Conservation (phyloP, 345 rosid genomes). For the Reutealis trisperma region DNA sequence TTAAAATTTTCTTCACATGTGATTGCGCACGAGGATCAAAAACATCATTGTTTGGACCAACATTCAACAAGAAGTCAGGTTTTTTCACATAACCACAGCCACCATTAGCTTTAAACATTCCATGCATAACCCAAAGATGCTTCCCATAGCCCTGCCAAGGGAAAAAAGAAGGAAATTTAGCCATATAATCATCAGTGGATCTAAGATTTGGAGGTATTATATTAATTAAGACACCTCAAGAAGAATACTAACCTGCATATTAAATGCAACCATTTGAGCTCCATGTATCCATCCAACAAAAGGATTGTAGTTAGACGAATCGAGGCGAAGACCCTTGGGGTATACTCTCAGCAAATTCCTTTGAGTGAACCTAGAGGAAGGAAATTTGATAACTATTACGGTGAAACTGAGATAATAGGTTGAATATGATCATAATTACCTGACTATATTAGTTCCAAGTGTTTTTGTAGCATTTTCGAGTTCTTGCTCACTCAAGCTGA, state of each 20-base stretch:
- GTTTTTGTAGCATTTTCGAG: conserved; percentile 24
- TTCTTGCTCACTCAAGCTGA: conserved; percentile 31
- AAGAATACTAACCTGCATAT: conserved; percentile 32
- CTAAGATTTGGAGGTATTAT: background rate
- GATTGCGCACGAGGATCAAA: conserved; percentile 5
- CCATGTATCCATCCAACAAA: conserved; percentile 32
- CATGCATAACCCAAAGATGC: conserved; percentile 33
- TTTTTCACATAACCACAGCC: conserved; percentile 36
- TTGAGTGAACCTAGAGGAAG: conserved; percentile 24
- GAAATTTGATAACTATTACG: background rate
- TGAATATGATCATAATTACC: conserved; percentile 1
- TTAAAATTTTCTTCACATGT: conserved; percentile 15
- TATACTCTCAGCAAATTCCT: conserved; percentile 27
- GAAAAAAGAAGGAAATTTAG: background rate
- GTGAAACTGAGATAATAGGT: background rate
- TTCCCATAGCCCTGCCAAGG: conserved; percentile 26
- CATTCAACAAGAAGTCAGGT: conserved; percentile 24
- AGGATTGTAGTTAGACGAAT: conserved; percentile 30
- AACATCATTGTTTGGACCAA: conserved; percentile 9
- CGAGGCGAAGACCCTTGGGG: conserved; percentile 26
- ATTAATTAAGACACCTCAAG: background rate
- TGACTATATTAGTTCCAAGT: conserved; percentile 20
- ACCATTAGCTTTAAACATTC: conserved; percentile 35
- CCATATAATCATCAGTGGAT: too few relatives aligned
- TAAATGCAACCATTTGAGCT: conserved; percentile 40